These are phyloP conservation scores for Cryptococcus maquisensis DNA, from an alignment of 1,284 basidiomycete species.

Conservation along the genomic window DNA sequence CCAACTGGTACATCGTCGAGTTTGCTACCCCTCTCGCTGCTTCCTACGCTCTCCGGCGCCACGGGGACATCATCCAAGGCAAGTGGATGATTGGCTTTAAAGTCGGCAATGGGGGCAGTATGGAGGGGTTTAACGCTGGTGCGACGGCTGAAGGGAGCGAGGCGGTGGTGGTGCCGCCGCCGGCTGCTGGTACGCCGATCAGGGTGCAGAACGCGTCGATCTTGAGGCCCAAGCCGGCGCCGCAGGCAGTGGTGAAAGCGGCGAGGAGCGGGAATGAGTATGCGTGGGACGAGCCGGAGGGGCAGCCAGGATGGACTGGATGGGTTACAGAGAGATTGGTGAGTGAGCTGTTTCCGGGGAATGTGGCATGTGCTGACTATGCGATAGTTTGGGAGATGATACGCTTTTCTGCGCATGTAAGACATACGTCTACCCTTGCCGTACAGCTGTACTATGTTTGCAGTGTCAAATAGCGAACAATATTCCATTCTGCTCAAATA, in stretches of 20 bases:
- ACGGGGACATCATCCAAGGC: conserved; percentile 41
- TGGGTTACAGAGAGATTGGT: conserved; percentile 25
- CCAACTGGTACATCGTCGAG: conserved; percentile 40
- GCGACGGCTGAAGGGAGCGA: conserved; percentile 16
- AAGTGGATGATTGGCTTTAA: conserved; percentile 43
- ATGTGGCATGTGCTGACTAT: no score
- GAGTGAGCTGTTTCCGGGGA: conserved; percentile 5
- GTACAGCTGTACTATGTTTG: no score
- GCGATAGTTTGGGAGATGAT: no score
- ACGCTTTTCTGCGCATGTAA: no score
- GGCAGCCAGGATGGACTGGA: conserved; percentile 9
- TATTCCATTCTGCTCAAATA: no score
- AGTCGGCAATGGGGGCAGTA: conserved; percentile 24
- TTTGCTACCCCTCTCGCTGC: conserved; percentile 31
- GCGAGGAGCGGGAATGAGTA: conserved; percentile 23
- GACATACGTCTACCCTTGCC: no score
- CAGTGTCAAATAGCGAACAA: no score
- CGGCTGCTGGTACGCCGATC: conserved; percentile 22
- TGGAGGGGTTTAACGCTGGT: conserved; percentile 9
- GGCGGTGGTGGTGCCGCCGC: conserved; percentile 2
- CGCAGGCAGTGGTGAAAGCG: neutral
- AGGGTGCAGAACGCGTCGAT: conserved; percentile 20
- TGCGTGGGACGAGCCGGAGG: conserved; percentile 29
- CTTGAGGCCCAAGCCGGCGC: conserved; percentile 15
- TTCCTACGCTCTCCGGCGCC: conserved; percentile 33